Conservation (phyloP, 2,329 filamentous ascomycete species). For the Cadophora sp. region DNA sequence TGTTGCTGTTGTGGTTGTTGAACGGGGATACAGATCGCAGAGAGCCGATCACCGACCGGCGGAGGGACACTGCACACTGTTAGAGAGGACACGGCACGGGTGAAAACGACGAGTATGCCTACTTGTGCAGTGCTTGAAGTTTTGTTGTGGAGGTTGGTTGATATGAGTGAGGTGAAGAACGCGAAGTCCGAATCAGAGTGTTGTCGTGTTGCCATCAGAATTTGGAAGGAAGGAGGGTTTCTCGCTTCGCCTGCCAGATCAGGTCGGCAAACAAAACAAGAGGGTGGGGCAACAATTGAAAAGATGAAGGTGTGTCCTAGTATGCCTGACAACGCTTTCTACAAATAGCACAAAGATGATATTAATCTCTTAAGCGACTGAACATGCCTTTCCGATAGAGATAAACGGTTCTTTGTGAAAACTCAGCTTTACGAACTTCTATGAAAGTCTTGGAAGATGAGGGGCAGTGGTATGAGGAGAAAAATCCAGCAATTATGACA, state of each 20-base stretch:
- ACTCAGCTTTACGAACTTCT: too few relatives aligned
- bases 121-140: neutral
- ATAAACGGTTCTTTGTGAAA: too few relatives aligned
- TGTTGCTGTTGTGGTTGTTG: neutral
- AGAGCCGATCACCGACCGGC: constrained; percentile 21
- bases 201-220: neutral
- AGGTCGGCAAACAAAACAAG: neutral
- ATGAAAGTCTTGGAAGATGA: neutral
- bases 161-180: neutral
- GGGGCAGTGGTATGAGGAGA: neutral
- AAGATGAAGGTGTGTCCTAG: neutral
- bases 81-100: neutral
- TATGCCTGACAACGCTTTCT: too few relatives aligned
- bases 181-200: neutral
- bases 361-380: too few relatives aligned
- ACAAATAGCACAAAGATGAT: too few relatives aligned
- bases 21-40: constrained; percentile 19
- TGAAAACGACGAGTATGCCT: neutral
- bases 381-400: too few relatives aligned
- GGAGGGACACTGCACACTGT: constrained; percentile 15
- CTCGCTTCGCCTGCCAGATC: neutral
- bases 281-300: neutral
- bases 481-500: neutral
- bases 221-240: constrained; percentile 4
- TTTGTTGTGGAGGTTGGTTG: neutral